phyloP scores from a whole-genome alignment of 768 basidiomycete genomes.

The Royoungia palumana region DNA sequence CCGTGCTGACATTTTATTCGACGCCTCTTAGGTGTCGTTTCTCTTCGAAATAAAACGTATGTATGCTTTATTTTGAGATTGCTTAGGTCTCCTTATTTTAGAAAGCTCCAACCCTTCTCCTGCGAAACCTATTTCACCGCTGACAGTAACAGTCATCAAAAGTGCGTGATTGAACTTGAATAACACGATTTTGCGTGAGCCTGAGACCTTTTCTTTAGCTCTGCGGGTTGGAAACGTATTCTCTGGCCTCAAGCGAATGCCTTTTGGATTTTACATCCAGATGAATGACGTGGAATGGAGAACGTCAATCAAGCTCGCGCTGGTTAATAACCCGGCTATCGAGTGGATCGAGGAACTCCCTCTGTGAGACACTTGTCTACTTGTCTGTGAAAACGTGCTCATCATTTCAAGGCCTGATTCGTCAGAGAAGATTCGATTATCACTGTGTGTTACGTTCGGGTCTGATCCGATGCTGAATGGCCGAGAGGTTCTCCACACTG shows the following conservation, averaged over 20 bases:
- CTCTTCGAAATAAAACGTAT: too few relatives aligned
- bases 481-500: constrained; percentile 4
- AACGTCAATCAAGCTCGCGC: constrained; percentile 3
- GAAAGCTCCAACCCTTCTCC: too few relatives aligned
- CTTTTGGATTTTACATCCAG: constrained; percentile 13
- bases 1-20: too few relatives aligned
- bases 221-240: constrained; percentile 9
- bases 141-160: too few relatives aligned
- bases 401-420: constrained; percentile 1
- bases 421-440: not conserved
- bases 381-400: too few relatives aligned
- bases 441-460: constrained; percentile 7
- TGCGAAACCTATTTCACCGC: too few relatives aligned
- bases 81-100: too few relatives aligned
- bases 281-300: not conserved
- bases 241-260: constrained; percentile 9
- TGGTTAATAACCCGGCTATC: constrained; percentile 1
- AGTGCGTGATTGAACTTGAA: too few relatives aligned
- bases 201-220: not conserved
- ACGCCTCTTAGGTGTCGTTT: too few relatives aligned
- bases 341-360: constrained; percentile 11
- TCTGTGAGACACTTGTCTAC: not conserved
- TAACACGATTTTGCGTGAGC: too few relatives aligned
- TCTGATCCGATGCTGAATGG: constrained; percentile 8
- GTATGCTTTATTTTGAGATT: too few relatives aligned